Base-by-base conservation (phyloP, 192 early-diverging fungal species). In the Linnemannia hyalina region DNA sequence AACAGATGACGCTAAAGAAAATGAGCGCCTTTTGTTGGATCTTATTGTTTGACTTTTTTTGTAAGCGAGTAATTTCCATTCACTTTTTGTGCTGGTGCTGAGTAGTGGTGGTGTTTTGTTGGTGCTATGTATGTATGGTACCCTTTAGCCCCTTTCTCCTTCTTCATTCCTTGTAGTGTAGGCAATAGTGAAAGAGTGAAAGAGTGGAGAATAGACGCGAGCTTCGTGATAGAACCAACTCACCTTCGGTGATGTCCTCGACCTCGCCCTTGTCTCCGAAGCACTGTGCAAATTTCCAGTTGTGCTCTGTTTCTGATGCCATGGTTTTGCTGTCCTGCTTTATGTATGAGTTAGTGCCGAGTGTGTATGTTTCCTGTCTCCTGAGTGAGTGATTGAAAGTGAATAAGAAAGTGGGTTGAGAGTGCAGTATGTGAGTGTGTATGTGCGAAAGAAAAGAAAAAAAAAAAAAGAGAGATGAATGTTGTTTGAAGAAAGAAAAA, bases 231-330 rank as follows among this genome's bases (percentile, higher is more conserved):
- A 6, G 20, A 32, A 36, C 55, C 52, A 41, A 77, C 89, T 88
- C 95, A 98, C 98, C 98, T 95, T 99, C 98, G 60, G 97, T 99
- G 75, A 99, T 96, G 91, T 99, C 98, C 75, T 99, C 98, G 73
- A 97, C 94, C 77, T 99, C 98, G 73, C 97, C 97, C 90, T 99
- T 99, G 91, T 99, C 98, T 74, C 98, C 98, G 92, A 99, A 99
- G 91, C 98, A 99, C 90, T 99, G 98, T 49, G 98, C 97, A 88
- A 99, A 99, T 87, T 97, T 96, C 96, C 96, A 97, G 65, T 82
- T 83, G 78, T 77, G 82, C 73, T 89, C 89, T 76, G 80, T 54
- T 82, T 89, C 89, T 71, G 78, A 76, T 40, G 83, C 83, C 83
- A 85, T 85, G 75, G 54, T 15, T 65, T 60, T 26, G n/a, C n/a